phyloP scores from a whole-genome alignment of 345 rosid genomes.

The Conringia planisiliqua region DNA sequence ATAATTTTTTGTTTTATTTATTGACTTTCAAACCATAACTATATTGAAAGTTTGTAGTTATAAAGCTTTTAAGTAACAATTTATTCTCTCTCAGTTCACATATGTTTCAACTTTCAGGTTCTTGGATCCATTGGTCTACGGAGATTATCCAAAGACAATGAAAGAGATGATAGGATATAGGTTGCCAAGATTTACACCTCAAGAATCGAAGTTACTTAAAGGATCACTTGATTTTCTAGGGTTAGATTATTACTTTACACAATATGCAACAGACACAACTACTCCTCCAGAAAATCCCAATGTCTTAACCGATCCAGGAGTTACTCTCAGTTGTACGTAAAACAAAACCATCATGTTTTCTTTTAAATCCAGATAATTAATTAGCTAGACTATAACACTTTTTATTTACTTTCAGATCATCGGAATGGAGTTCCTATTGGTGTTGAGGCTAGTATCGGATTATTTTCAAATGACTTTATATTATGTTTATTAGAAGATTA shows the following conservation, averaged over 20 bases:
- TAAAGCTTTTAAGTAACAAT: neutral
- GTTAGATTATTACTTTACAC: slow-evolving; percentile 26
- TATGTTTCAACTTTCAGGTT: neutral
- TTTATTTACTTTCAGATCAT: too few species aligned
- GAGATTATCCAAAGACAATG: neutral
- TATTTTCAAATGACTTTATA: too few species aligned
- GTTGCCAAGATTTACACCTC: neutral
- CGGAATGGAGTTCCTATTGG: neutral
- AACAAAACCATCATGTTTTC: too few species aligned
- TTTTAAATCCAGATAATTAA: too few species aligned
- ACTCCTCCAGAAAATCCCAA: neutral
- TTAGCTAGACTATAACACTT: too few species aligned
- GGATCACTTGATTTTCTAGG: slow-evolving; percentile 33
- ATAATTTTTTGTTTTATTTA: neutral
- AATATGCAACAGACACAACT: slow-evolving; percentile 18
- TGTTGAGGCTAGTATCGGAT: neutral
- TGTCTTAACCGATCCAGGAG: slow-evolving; percentile 5
- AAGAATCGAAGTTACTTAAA: slow-evolving; percentile 3
- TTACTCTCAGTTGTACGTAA: neutral
- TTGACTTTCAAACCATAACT: neutral
- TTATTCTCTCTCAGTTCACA: neutral
- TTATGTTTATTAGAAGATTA: neutral
- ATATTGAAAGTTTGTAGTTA: neutral
- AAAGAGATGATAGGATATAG: neutral
- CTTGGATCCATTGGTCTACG: neutral